Conservation (phyloP, 2,329 filamentous ascomycete species). For the Paecilomyces variotii region DNA sequence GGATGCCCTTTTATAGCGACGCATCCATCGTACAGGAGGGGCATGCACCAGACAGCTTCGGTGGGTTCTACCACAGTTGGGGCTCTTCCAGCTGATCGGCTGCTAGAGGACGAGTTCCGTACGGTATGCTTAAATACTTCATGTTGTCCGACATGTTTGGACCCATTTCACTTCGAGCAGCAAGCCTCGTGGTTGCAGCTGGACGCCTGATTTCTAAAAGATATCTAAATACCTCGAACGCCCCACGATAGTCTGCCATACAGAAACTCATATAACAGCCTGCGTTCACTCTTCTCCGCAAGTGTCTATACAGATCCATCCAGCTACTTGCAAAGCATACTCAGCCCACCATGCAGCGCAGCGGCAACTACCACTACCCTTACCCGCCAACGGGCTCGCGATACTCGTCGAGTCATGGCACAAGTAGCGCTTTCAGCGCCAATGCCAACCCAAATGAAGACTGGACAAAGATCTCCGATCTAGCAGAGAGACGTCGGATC, state of each 20-base stretch:
- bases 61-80: background rate
- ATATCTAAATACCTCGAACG: background rate
- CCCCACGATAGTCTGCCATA: background rate
- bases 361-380: conserved; percentile 21
- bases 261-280: background rate
- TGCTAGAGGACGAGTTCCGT: background rate
- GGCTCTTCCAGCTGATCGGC: background rate
- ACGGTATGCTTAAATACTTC: background rate
- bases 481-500: conserved; percentile 86
- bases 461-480: conserved; percentile 98
- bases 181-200: background rate
- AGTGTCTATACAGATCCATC: background rate
- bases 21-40: background rate
- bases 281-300: background rate
- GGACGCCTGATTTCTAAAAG: background rate
- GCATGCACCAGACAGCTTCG: background rate
- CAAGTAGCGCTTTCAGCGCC: conserved; percentile 89
- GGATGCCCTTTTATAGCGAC: background rate
- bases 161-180: background rate
- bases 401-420: conserved; percentile 65
- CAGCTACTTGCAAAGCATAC: background rate
- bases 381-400: conserved; percentile 40
- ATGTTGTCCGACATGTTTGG: background rate
- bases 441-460: conserved; percentile 95
- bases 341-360: conserved; percentile 22